These are phyloP conservation scores for Boletus eberwhitei DNA, from an alignment of 768 basidiomycete genomes.

Conservation along the genomic window DNA sequence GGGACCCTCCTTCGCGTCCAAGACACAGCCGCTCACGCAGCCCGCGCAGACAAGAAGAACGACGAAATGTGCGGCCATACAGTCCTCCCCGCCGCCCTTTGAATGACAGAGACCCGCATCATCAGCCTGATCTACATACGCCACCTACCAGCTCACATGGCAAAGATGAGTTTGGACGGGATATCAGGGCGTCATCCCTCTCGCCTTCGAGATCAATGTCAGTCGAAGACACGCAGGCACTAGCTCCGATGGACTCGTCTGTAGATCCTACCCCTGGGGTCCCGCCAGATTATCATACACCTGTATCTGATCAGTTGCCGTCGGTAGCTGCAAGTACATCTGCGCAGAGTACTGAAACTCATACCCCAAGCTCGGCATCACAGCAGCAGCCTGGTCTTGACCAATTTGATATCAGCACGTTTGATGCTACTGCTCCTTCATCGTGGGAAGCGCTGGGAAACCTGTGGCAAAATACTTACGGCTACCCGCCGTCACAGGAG, in stretches of 20 bases:
- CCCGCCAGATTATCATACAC: slow-evolving; percentile 48
- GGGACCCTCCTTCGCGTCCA: slow-evolving; percentile 38
- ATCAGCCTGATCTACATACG: slow-evolving; percentile 24
- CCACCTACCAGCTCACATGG: slow-evolving; percentile 35
- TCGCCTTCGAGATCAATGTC: slow-evolving; percentile 31
- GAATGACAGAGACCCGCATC: slow-evolving; percentile 27
- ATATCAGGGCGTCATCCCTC: slow-evolving; percentile 57
- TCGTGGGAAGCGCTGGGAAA: slow-evolving; percentile 82
- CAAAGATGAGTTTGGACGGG: slow-evolving; percentile 87
- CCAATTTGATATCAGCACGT: slow-evolving; percentile 64
- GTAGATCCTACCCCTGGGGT: slow-evolving; percentile 43
- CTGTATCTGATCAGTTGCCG: slow-evolving; percentile 36
- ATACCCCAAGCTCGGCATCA: slow-evolving; percentile 35
- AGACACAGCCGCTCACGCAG: slow-evolving; percentile 73
- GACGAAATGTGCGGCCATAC: slow-evolving; percentile 50
- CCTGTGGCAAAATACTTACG: slow-evolving; percentile 71
- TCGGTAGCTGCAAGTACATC: slow-evolving; percentile 58
- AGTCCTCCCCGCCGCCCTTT: slow-evolving; percentile 57
- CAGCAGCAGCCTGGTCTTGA: slow-evolving; percentile 52
- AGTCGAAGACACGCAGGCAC: slow-evolving; percentile 24
- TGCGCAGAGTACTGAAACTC: slow-evolving; percentile 40
- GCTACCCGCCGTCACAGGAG: slow-evolving; percentile 66
- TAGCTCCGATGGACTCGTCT: slow-evolving; percentile 33
- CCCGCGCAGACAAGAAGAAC: slow-evolving; percentile 56
- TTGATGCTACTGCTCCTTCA: slow-evolving; percentile 68